Conservation (phyloP, 2,329 filamentous ascomycete species). For the Colletotrichum trifolii region DNA sequence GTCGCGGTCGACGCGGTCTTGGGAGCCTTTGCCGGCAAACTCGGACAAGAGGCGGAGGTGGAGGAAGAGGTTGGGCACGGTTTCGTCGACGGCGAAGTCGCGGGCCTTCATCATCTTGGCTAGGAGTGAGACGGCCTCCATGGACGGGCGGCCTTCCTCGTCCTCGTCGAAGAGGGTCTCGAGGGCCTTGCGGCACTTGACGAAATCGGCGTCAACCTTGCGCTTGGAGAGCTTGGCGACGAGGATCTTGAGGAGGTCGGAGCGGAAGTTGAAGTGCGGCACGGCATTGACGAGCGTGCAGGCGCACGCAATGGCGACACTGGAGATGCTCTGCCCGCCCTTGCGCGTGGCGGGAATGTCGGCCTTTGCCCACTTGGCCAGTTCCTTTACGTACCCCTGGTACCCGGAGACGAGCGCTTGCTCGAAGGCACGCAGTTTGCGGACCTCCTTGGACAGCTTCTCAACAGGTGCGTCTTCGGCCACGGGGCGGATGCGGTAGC, state of each 20-base stretch:
- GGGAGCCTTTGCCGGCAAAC: conserved; percentile 85
- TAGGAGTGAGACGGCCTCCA: conserved; percentile 86
- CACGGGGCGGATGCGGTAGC: conserved; percentile 90
- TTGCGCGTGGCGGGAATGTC: conserved; percentile 53
- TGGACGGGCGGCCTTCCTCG: conserved; percentile 87
- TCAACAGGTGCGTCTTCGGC: conserved; percentile 78
- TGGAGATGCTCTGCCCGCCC: conserved; percentile 66
- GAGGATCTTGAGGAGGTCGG: conserved; percentile 87
- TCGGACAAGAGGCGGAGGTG: conserved; percentile 89
- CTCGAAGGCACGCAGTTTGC: conserved; percentile 84
- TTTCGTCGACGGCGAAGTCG: conserved; percentile 85
- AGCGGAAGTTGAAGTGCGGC: conserved; percentile 97
- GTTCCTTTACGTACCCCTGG: conserved; percentile 82
- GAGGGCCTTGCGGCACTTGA: conserved; percentile 81
- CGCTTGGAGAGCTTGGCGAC: conserved; percentile 83
- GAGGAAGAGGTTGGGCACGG: conserved; percentile 89
- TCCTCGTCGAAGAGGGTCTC: conserved; percentile 87
- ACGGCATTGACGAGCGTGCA: conserved; percentile 84
- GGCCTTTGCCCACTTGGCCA: conserved; percentile 74
- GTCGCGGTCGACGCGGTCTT: conserved; percentile 74
- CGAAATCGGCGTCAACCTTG: conserved; percentile 78
- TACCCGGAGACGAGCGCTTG: conserved; percentile 88
- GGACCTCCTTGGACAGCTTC: conserved; percentile 93
- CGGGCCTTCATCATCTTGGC: conserved; percentile 95
- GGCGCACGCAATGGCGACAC: conserved; percentile 85